phyloP scores from a whole-genome alignment of 108 stramenopile genomes.

The Pelagomonas calceolata region DNA sequence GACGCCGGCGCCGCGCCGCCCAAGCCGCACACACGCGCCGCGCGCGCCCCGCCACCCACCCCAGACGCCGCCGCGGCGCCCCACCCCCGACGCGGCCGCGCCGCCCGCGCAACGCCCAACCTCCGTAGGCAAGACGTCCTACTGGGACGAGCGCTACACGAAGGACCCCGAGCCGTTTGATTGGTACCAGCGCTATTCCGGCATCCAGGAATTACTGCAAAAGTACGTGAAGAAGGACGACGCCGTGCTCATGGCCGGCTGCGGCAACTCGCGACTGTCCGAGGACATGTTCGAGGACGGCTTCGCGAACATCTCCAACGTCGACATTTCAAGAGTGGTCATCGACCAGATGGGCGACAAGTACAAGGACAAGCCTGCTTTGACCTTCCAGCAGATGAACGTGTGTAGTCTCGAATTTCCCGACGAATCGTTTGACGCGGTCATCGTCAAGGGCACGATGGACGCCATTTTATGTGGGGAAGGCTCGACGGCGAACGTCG shows the following conservation, averaged over 20 bases:
- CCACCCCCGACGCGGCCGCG: no score
- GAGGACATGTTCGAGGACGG: constrained; percentile 41
- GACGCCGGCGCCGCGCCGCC: no score
- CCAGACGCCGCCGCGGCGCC: no score
- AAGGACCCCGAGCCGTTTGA: constrained; percentile 63
- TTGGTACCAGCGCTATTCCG: constrained; percentile 54
- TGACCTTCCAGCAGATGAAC: constrained; percentile 37
- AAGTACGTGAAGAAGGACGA: constrained; percentile 48
- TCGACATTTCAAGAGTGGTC: constrained; percentile 49
- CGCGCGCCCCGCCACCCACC: no score
- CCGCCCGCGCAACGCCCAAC: no score
- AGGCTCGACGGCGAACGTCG: constrained; percentile 52
- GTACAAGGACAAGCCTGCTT: constrained; percentile 49
- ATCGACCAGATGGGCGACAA: constrained; percentile 51
- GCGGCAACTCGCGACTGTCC: constrained; percentile 42
- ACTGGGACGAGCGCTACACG: constrained; percentile 17
- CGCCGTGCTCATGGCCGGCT: constrained; percentile 45
- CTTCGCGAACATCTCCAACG: constrained; percentile 43
- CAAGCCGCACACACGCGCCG: no score
- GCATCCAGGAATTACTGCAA: constrained; percentile 26
- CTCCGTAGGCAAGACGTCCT: constrained; percentile 8
- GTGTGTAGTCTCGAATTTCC: constrained; percentile 41
- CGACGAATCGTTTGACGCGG: constrained; percentile 52
- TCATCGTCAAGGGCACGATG: constrained; percentile 53
- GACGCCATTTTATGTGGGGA: constrained; percentile 60